phyloP scores from a whole-genome alignment of 2,329 filamentous ascomycete genomes.

The Sporothrix protearum region DNA sequence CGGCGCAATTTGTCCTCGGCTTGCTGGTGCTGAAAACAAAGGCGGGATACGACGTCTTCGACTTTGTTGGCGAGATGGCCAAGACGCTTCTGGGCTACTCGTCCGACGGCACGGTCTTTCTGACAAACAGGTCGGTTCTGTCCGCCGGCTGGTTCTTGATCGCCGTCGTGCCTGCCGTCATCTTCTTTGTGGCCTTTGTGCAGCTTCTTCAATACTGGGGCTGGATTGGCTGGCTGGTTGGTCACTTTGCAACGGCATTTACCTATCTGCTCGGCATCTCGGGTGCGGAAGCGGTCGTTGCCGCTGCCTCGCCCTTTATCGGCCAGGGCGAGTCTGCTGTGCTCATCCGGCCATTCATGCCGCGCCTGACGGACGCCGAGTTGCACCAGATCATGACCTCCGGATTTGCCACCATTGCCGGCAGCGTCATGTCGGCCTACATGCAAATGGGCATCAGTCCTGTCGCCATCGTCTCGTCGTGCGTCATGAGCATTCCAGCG shows the following conservation, averaged over 20 bases:
- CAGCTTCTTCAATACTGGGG: constrained; percentile 80
- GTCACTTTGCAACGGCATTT: constrained; percentile 85
- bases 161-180: constrained; percentile 80
- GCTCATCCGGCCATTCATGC: constrained; percentile 82
- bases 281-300: constrained; percentile 89
- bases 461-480: constrained; percentile 82
- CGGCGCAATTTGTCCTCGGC: constrained; percentile 82
- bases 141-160: constrained; percentile 65
- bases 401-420: constrained; percentile 88
- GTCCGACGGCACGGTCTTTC: constrained; percentile 66
- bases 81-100: constrained; percentile 73
- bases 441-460: constrained; percentile 78
- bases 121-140: constrained; percentile 51
- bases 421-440: constrained; percentile 81
- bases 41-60: constrained; percentile 81
- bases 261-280: constrained; percentile 86
- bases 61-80: constrained; percentile 75
- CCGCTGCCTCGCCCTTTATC: constrained; percentile 88
- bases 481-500: constrained; percentile 93
- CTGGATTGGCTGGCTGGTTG: constrained; percentile 82
- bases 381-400: constrained; percentile 91
- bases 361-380: constrained; percentile 81
- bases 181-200: constrained; percentile 94
- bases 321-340: constrained; percentile 92
- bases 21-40: constrained; percentile 80